Evolutionary conservation across 768 basidiomycete genomes (phyloP).

Genomic region (Termitomyces sp.): DNA sequence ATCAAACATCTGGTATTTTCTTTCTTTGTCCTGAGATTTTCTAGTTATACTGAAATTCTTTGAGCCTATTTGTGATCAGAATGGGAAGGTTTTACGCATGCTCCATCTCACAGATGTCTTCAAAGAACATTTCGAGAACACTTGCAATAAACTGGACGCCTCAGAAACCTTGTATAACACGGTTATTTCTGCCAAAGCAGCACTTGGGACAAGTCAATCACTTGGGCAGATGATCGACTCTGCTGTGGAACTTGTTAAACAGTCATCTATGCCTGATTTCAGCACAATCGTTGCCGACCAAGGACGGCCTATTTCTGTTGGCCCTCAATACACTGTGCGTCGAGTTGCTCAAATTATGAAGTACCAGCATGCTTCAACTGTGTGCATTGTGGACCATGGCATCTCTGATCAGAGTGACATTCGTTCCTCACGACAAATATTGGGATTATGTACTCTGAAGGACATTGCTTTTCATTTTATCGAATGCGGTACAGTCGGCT

Average conservation of each 20-base stretch:
- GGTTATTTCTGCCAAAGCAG: background rate
- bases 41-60: background rate
- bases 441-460: background rate
- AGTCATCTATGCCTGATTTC: conserved; percentile 2
- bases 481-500: background rate
- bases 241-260: background rate
- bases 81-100: background rate
- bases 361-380: background rate
- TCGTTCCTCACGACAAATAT: background rate
- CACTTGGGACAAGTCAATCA: background rate
- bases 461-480: conserved; percentile 1
- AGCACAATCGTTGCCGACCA: background rate
- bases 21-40: background rate
- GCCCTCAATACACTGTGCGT: background rate
- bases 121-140: background rate
- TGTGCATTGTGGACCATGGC: conserved; percentile 1
- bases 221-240: background rate
- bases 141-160: background rate
- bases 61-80: background rate
- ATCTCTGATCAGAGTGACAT: background rate
- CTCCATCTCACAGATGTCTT: conserved; percentile 2
- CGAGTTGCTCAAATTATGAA: conserved; percentile 3
- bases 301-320: background rate
- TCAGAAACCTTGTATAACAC: background rate
- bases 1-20: conserved; percentile 2